Conservation (phyloP, 2,329 filamentous ascomycete species). For the Fusarium mexicanum region DNA sequence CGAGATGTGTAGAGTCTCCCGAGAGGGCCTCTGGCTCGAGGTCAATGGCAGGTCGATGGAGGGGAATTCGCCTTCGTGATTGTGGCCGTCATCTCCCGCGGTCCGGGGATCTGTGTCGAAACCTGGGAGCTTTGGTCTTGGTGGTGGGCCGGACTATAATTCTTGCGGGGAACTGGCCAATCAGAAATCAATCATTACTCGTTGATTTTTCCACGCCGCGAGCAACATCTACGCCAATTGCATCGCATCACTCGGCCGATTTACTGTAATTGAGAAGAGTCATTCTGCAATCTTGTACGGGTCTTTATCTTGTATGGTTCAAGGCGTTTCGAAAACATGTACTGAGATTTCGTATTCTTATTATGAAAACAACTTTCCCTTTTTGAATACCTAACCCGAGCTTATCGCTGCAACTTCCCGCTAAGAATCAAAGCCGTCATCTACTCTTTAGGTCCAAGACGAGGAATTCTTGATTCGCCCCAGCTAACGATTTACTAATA, state of each 20-base stretch:
- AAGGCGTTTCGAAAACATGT: background rate
- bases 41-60: conserved; percentile 49
- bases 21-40: conserved; percentile 49
- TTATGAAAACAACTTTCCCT: background rate
- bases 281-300: background rate
- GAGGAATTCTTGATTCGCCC: background rate
- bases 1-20: conserved; percentile 45
- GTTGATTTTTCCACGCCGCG: conserved; percentile 33
- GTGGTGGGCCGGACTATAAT: conserved; percentile 46
- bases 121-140: conserved; percentile 46
- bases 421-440: conserved; percentile 20
- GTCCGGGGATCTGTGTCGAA: conserved; percentile 40
- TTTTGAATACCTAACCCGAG: background rate
- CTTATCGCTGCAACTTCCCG: background rate
- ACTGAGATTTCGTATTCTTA: background rate
- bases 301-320: background rate
- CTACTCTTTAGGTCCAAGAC: background rate
- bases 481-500: background rate
- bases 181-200: conserved; percentile 44
- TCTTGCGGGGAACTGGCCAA: conserved; percentile 46
- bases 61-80: conserved; percentile 46
- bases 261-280: background rate
- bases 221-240: conserved; percentile 14
- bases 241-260: conserved; percentile 12
- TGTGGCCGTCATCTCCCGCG: conserved; percentile 47